Conservation (phyloP, 2,329 filamentous ascomycete genomes). For the Cadophora sp. region DNA sequence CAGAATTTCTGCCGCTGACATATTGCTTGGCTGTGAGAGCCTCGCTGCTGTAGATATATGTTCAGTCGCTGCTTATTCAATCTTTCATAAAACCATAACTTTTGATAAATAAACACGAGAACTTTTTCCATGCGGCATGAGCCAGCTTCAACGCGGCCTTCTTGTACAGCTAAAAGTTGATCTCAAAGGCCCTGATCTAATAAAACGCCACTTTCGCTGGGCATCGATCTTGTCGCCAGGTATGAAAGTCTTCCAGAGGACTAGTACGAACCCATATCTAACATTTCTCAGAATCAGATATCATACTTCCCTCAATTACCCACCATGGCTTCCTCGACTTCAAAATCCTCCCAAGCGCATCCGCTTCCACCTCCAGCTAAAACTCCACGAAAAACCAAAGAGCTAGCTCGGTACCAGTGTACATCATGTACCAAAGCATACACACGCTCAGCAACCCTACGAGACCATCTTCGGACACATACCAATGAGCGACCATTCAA, state of each 20-base stretch:
- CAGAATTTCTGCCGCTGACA: not conserved
- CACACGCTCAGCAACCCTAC: not conserved
- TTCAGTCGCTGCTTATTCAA: not conserved
- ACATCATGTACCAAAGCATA: not conserved
- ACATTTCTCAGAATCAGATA: no score
- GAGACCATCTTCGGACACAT: not conserved
- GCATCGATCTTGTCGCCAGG: no score
- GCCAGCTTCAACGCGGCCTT: no score
- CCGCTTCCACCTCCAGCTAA: not conserved
- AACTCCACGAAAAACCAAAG: not conserved
- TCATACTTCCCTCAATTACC: not conserved
- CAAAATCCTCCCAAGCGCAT: not conserved
- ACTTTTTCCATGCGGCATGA: no score
- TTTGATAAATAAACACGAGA: no score
- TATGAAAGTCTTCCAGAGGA: no score
- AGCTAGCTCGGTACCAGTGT: not conserved
- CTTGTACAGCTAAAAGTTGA: no score
- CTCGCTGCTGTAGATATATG: not conserved
- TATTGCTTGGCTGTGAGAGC: not conserved
- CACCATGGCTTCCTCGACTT: not conserved
- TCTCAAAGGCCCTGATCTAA: no score
- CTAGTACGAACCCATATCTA: no score
- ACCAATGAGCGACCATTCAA: not conserved
- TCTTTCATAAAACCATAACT: no score
- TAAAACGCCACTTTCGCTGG: no score